Evolutionary conservation across 2,329 filamentous ascomycete species (phyloP).

Genomic region (Nemania sp.): DNA sequence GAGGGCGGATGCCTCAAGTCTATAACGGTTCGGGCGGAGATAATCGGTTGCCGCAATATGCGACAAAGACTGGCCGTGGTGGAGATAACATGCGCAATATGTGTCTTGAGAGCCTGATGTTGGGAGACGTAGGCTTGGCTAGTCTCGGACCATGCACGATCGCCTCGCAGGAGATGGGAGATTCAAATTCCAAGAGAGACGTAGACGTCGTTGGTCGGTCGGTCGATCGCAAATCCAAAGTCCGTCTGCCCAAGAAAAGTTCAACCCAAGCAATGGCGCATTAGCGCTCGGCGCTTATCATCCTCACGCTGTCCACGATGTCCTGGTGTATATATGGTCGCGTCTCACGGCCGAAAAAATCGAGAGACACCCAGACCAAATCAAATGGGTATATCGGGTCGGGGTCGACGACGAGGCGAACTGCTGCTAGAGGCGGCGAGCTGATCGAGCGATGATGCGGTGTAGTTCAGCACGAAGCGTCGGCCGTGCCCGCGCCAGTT

Average conservation of each 20-base stretch:
- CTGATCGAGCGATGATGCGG: not conserved
- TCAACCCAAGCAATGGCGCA: constrained; percentile 18
- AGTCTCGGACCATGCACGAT: constrained; percentile 1
- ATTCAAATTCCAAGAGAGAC: not conserved
- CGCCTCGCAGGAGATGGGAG: not conserved
- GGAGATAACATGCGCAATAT: constrained; percentile 23
- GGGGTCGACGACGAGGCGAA: constrained; percentile 15
- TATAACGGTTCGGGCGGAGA: constrained; percentile 29
- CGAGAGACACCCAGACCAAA: not conserved
- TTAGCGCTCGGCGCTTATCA: constrained; percentile 25
- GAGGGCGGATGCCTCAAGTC: constrained; percentile 30
- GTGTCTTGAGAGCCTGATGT: not conserved
- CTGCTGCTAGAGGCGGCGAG: constrained; percentile 5
- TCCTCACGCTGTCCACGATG: constrained; percentile 14
- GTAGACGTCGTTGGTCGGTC: not conserved
- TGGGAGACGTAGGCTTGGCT: not conserved
- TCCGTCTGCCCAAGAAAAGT: constrained; percentile 19
- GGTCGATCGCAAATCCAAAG: constrained; percentile 14
- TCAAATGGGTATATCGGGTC: not conserved
- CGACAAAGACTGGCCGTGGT: constrained; percentile 28
- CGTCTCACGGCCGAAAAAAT: not conserved
- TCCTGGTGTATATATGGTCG: constrained; percentile 1
- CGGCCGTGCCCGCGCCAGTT: constrained; percentile 4
- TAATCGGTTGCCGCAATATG: constrained; percentile 28
- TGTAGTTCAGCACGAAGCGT: constrained; percentile 1